These are phyloP conservation scores for Aureobasidium pullulans DNA, from an alignment of 2,329 filamentous ascomycete species.

Conservation along the genomic window DNA sequence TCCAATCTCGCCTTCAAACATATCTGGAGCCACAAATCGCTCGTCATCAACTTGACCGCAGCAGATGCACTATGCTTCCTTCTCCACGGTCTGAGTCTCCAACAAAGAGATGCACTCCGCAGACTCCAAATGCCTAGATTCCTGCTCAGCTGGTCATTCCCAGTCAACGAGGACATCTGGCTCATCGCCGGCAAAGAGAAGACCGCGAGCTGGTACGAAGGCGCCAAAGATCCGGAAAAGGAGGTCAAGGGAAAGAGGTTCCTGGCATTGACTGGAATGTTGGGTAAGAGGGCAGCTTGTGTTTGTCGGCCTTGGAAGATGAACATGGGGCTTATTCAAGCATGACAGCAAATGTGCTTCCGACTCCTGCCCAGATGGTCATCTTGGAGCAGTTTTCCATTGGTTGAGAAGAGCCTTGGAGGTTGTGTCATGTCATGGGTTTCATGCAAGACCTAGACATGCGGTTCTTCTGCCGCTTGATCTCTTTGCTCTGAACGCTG, in stretches of 20 bases:
- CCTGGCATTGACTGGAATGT: neutral
- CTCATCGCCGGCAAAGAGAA: slow-evolving; percentile 4
- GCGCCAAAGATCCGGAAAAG: neutral
- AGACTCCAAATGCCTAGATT: slow-evolving; percentile 14
- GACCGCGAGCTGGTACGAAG: neutral
- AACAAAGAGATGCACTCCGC: slow-evolving; percentile 12
- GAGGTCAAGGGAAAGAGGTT: neutral
- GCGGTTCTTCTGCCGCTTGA: too few species aligned
- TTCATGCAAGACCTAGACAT: neutral
- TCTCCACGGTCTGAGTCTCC: slow-evolving; percentile 12
- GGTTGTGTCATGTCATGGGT: neutral
- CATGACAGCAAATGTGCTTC: neutral
- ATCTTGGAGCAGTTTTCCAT: slow-evolving; percentile 1
- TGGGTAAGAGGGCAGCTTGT: neutral
- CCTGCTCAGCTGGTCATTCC: slow-evolving; percentile 13
- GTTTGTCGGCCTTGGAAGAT: neutral
- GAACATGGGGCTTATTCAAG: neutral
- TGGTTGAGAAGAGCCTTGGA: neutral
- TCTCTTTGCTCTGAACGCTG: neutral
- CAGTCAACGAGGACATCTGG: slow-evolving; percentile 16
- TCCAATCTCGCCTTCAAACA: slow-evolving; percentile 10
- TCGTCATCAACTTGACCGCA: slow-evolving; percentile 14
- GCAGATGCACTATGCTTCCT: slow-evolving; percentile 16
- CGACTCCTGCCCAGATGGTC: neutral
- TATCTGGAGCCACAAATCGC: slow-evolving; percentile 13